Evolutionary conservation across 305 asterid genomes (phyloP).

Genomic region (Euphrasia arctica): DNA sequence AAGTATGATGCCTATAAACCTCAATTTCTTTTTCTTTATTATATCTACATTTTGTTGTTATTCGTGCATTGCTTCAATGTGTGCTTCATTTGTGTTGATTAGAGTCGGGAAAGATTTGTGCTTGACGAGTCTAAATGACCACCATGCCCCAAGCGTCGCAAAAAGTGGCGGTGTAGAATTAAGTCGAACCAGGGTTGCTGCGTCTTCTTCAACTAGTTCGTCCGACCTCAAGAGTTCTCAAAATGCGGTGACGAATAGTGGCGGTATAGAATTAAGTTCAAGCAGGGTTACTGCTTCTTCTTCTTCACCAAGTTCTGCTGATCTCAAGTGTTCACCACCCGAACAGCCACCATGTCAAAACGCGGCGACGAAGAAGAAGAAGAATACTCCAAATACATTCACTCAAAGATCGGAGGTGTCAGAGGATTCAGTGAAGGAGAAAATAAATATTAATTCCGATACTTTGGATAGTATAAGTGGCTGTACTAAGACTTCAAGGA

Average conservation of each 20-base stretch:
- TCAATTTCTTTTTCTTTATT: neutral
- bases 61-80: neutral
- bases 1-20: slow-evolving; percentile 37
- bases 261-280: no score
- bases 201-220: neutral
- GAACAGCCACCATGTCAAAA: no score
- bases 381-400: neutral
- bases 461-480: no score
- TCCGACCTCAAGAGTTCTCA: neutral
- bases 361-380: no score
- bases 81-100: slow-evolving; percentile 12
- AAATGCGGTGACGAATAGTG: neutral
- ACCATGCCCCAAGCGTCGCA: slow-evolving; percentile 19
- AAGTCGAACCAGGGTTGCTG: neutral
- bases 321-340: no score
- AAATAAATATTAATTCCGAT: neutral
- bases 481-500: no score
- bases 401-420: neutral
- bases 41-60: neutral
- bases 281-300: no score
- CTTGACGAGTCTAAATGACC: slow-evolving; percentile 15
- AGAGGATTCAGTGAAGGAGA: slow-evolving; percentile 5
- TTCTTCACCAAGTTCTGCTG: no score
- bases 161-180: slow-evolving; percentile 13
- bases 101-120: slow-evolving; percentile 33